These are phyloP conservation scores for Fulvia fulva DNA, from an alignment of 2,329 filamentous ascomycete genomes.

Conservation along the genomic window DNA sequence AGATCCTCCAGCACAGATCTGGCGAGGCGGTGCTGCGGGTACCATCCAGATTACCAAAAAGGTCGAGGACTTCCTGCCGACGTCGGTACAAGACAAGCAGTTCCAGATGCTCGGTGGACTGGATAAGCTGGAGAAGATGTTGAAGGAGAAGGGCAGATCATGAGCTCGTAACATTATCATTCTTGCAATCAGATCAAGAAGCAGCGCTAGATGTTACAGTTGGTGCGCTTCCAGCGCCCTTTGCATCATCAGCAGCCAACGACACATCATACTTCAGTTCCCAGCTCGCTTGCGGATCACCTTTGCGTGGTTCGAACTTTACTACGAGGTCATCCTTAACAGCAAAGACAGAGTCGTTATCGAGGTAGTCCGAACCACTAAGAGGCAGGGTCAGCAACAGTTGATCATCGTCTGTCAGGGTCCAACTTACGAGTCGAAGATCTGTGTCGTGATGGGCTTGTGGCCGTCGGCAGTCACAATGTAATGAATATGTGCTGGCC, in stretches of 20 bases:
- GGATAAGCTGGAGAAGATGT: constrained; percentile 2
- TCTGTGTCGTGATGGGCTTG: constrained; percentile 70
- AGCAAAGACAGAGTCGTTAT: constrained; percentile 16
- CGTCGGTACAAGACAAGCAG: background rate
- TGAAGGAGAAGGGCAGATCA: background rate
- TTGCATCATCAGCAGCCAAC: constrained; percentile 8
- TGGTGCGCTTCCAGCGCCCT: background rate
- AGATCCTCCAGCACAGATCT: no score
- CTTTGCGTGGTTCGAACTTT: constrained; percentile 52
- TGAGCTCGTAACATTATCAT: background rate
- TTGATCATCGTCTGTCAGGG: background rate
- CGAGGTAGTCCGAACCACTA: constrained; percentile 15
- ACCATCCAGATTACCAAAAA: constrained; percentile 1
- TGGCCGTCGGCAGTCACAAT: constrained; percentile 48
- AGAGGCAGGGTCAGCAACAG: background rate
- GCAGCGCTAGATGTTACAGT: background rate
- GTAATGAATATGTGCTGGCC: constrained; percentile 60
- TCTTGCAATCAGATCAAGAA: background rate
- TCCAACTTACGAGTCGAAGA: constrained; percentile 55
- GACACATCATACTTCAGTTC: constrained; percentile 18
- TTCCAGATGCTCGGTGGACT: constrained; percentile 3
- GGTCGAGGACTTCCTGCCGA: background rate
- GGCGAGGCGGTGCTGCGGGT: background rate
- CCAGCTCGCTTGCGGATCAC: constrained; percentile 39
- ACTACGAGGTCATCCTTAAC: constrained; percentile 50